Base-by-base conservation (phyloP, 2,329 filamentous ascomycete species). In the Alternaria consortialis region DNA sequence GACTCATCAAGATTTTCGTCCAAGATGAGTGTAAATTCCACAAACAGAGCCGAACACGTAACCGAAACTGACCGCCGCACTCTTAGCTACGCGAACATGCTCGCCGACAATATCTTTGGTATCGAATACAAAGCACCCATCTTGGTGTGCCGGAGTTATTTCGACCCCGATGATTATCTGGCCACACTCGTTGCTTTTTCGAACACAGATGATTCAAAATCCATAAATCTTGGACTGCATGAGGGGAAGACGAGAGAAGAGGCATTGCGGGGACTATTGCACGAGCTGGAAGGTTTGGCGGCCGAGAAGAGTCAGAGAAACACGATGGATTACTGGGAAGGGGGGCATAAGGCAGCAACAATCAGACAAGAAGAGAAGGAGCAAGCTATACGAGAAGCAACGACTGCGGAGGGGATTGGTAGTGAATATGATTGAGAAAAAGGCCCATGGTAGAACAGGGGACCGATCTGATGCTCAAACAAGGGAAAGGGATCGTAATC, bases 341-440 rank as follows among this genome's bases (percentile, higher is more conserved):
- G 8, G 7, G 17, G 17, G 4, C 9, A 34, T 8, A 36, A 25
- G 1, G 3, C 4, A 4, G 2, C 3, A 13, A 2, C 1, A 2
- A n/a, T 11, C n/a, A 20, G n/a, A 4, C 2, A 23, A 20, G 31
- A 12, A n/a, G 7, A 6, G 9, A 7, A 23, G 12, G 31, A 50
- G 31, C 12, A 20, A 17, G 7, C 31, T 11, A 20, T 8, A 17
- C 15, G 6, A 25, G 31, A 4, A 44, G 13, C 13, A 11, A 29
- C 25, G 42, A 29, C 8, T 8, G 25, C 4, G 7, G 1, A 36
- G 12, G 12, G 34, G 31, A 32, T 32, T 9, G 8, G 27, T 29
- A 29, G 27, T 6, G 27, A 29, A 29, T 29, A 29, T 29, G 27
- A 29, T 29, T 29, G 3, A 29, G 27, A 29, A 29, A 8, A 29